These are phyloP conservation scores for Pythium folliculosum DNA, from an alignment of 352 stramenopile species.

Conservation along the genomic window DNA sequence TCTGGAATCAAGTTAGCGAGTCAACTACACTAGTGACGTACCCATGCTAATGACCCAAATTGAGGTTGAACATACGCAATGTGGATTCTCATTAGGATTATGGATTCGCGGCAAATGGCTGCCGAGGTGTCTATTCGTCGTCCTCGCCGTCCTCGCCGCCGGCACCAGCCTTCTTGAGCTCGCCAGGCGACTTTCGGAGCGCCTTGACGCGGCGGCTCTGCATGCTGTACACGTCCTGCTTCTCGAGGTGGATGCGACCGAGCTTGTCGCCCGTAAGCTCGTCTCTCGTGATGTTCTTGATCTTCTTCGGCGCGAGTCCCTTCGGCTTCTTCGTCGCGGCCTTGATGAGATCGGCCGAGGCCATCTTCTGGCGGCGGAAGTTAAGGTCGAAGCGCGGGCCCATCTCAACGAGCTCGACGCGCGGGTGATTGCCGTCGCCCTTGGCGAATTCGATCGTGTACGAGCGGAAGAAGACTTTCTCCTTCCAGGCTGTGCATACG, in stretches of 20 bases:
- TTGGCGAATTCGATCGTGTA: constrained; percentile 97
- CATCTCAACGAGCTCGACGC: constrained; percentile 91
- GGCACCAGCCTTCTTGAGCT: constrained; percentile 70
- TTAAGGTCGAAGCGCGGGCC: constrained; percentile 88
- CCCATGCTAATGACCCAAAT: not conserved
- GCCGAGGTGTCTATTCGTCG: constrained; percentile 37
- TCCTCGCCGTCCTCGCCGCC: constrained; percentile 32
- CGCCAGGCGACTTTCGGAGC: constrained; percentile 82
- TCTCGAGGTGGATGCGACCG: constrained; percentile 97
- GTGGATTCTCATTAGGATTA: constrained; percentile 34
- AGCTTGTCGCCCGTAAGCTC: constrained; percentile 98
- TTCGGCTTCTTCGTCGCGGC: constrained; percentile 93
- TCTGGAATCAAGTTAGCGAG: constrained; percentile 20
- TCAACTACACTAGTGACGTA: no score
- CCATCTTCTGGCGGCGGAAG: constrained; percentile 95
- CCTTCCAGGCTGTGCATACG: constrained; percentile 94
- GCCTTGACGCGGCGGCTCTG: constrained; percentile 95
- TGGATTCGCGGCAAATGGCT: constrained; percentile 15
- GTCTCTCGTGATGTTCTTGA: constrained; percentile 97
- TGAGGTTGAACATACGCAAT: constrained; percentile 19
- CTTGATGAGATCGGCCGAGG: constrained; percentile 95
- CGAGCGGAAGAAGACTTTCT: constrained; percentile 94
- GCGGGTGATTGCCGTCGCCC: constrained; percentile 78
- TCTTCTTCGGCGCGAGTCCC: constrained; percentile 93
- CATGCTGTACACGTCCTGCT: constrained; percentile 97